These are phyloP conservation scores for Nematocida displodere DNA, from an alignment of 371 early-diverging fungal genomes.

Conservation along the genomic window DNA sequence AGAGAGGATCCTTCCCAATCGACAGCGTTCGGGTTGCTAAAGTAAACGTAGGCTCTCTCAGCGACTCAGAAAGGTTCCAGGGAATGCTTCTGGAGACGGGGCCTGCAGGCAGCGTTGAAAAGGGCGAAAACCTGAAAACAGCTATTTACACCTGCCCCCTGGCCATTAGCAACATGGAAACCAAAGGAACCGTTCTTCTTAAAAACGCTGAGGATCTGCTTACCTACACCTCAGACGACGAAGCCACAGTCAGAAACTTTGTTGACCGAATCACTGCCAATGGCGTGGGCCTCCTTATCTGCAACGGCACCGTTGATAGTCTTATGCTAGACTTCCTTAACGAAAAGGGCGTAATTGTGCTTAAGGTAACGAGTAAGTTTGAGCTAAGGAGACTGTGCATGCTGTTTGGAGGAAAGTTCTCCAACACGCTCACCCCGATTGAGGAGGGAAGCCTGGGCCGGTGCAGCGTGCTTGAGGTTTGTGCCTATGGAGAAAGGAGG, in stretches of 20 bases:
- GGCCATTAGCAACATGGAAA: conserved; percentile 87
- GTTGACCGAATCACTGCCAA: conserved; percentile 79
- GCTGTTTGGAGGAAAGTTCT: conserved; percentile 55
- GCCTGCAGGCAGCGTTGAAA: conserved; percentile 70
- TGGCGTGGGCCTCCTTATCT: conserved; percentile 65
- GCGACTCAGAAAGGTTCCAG: conserved; percentile 79
- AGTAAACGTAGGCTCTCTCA: conserved; percentile 80
- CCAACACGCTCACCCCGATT: conserved; percentile 36
- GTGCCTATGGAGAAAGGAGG: conserved; percentile 46
- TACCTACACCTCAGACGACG: conserved; percentile 83
- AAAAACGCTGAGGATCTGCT: conserved; percentile 90
- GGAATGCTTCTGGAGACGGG: conserved; percentile 96
- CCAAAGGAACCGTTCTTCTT: conserved; percentile 94
- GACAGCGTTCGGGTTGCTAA: conserved; percentile 68
- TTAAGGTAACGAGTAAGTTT: conserved; percentile 61
- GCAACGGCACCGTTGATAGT: conserved; percentile 59
- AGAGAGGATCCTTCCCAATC: conserved; percentile 46
- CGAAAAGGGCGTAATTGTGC: conserved; percentile 55
- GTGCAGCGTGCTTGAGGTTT: conserved; percentile 37
- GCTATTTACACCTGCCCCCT: conserved; percentile 90
- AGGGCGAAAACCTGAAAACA: conserved; percentile 68
- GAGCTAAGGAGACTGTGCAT: conserved; percentile 62
- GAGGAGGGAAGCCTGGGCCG: conserved; percentile 26
- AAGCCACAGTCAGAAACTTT: conserved; percentile 66
- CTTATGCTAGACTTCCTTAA: conserved; percentile 61